Conservation (phyloP, 176 grass and related monocot species). For the Carex myosuroides region DNA sequence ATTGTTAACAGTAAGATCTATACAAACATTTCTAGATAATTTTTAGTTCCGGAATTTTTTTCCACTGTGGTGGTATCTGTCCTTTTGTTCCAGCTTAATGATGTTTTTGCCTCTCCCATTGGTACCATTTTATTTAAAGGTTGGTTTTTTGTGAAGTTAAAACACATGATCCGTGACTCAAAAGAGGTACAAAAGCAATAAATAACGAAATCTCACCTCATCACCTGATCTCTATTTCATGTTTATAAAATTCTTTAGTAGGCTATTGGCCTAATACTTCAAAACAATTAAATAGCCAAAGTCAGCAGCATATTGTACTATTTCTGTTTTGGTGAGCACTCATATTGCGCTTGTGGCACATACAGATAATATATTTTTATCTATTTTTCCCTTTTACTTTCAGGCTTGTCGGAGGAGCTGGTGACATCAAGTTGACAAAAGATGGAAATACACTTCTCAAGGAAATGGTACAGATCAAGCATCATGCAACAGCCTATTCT, state of each 20-base stretch:
- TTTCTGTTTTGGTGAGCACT: not conserved
- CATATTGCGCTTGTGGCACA: no score
- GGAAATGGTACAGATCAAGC: conserved; percentile 60
- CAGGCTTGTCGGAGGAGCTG: conserved; percentile 95
- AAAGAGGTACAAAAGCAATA: not conserved
- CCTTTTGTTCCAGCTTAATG: not conserved
- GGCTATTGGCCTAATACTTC: not conserved
- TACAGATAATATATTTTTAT: not conserved
- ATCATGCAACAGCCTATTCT: not conserved
- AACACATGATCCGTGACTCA: not conserved
- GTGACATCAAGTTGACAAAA: conserved; percentile 96
- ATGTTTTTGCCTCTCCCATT: not conserved
- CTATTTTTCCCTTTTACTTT: not conserved
- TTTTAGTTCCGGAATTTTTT: not conserved
- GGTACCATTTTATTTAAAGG: not conserved
- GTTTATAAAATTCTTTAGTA: not conserved
- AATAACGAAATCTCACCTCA: not conserved
- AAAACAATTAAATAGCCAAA: not conserved
- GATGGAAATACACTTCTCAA: conserved; percentile 94
- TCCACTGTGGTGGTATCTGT: not conserved
- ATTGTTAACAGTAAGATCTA: not conserved
- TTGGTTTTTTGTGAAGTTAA: not conserved
- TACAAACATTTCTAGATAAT: not conserved
- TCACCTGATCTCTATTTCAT: not conserved
- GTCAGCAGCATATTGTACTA: not conserved